Conservation (phyloP, 2,329 filamentous ascomycete species). For the Emergomyces africanus region DNA sequence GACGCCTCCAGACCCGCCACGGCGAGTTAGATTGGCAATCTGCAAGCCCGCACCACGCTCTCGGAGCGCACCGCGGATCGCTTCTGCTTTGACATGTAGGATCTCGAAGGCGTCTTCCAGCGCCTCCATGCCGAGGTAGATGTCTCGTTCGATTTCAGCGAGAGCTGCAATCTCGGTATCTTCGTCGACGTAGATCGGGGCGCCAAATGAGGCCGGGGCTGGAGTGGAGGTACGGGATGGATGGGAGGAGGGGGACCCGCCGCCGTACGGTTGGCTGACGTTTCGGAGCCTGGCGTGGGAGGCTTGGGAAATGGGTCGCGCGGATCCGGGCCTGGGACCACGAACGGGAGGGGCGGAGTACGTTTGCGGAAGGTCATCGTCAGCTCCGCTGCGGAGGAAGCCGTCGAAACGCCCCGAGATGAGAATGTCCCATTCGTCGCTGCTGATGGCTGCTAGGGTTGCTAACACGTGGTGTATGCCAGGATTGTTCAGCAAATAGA, state of each 20-base stretch:
- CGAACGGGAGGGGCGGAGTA: conserved; percentile 20
- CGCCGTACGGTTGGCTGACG: conserved; percentile 27
- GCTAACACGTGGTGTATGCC: conserved; percentile 74
- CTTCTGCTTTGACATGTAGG: conserved; percentile 74
- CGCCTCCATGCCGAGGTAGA: conserved; percentile 86
- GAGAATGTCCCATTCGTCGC: conserved; percentile 93
- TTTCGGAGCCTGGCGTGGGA: conserved; percentile 32
- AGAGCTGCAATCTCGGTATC: conserved; percentile 84
- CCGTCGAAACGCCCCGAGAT: conserved; percentile 90
- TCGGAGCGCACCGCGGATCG: conserved; percentile 63
- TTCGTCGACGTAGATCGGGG: conserved; percentile 78
- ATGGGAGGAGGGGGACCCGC: conserved; percentile 23
- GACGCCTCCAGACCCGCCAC: conserved; percentile 16
- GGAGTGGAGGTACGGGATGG: conserved; percentile 45
- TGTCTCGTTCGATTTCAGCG: conserved; percentile 83
- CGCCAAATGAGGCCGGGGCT: conserved; percentile 49
- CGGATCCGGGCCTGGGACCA: conserved; percentile 17
- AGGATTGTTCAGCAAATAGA: conserved; percentile 74
- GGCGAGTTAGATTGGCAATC: conserved; percentile 32
- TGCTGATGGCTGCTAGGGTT: conserved; percentile 75
- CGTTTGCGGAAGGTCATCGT: conserved; percentile 34
- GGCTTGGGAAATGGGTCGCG: conserved; percentile 13
- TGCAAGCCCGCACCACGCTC: conserved; percentile 69
- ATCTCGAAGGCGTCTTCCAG: conserved; percentile 89
- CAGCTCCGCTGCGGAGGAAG: conserved; percentile 86